A percentile compares a stretch with the other conserved stretches of the same genome.
These are phyloP conservation scores for Peronospora destructor DNA, from an alignment of 352 stramenopile genomes.

Conservation along the genomic window DNA sequence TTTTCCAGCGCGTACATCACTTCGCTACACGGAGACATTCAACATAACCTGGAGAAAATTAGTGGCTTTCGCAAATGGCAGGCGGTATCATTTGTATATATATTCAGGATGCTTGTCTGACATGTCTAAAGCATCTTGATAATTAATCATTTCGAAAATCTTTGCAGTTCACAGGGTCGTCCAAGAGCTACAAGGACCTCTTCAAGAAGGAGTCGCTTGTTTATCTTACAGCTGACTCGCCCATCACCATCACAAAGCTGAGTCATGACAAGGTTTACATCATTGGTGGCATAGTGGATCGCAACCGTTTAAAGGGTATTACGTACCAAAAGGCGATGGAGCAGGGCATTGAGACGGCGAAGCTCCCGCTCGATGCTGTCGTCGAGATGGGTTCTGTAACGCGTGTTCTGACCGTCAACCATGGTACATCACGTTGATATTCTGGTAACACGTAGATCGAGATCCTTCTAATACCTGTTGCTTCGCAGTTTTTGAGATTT, in stretches of 20 bases:
- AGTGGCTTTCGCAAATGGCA: slow-evolving; percentile 84
- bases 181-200: slow-evolving; percentile 59
- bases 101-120: background rate
- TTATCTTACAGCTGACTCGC: slow-evolving; percentile 93
- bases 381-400: slow-evolving; percentile 67
- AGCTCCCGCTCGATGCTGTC: slow-evolving; percentile 86
- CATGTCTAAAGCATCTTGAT: background rate
- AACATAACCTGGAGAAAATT: slow-evolving; percentile 85
- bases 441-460: background rate
- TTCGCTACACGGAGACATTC: slow-evolving; percentile 64
- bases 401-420: slow-evolving; percentile 84
- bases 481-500: slow-evolving; percentile 68
- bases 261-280: slow-evolving; percentile 91
- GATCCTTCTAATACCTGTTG: background rate
- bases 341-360: slow-evolving; percentile 88
- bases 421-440: slow-evolving; percentile 40
- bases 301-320: slow-evolving; percentile 92
- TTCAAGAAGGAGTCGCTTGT: slow-evolving; percentile 86
- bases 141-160: background rate
- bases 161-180: slow-evolving; percentile 48
- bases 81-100: slow-evolving; percentile 28
- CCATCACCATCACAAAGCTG: slow-evolving; percentile 85
- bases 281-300: slow-evolving; percentile 96
- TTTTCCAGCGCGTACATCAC: slow-evolving; percentile 51
- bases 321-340: slow-evolving; percentile 88